phyloP scores from a whole-genome alignment of 2,329 filamentous ascomycete species.

The Cadophora luteo-olivacea region DNA sequence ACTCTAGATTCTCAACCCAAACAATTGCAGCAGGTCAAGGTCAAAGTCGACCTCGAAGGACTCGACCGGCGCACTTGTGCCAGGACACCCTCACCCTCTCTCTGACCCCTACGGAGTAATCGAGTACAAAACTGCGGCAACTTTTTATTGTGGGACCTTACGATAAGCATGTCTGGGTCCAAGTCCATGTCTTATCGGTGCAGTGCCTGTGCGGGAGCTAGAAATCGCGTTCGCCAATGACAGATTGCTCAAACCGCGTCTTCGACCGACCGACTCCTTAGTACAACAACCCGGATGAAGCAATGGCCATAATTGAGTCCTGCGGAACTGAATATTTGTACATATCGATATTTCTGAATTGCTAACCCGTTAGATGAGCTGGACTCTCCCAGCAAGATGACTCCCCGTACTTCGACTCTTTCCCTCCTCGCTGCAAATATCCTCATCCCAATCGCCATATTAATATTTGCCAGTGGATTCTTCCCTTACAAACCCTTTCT shows the following conservation, averaged over 20 bases:
- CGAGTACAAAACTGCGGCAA: neutral
- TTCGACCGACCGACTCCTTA: constrained; percentile 5
- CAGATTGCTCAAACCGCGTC: constrained; percentile 30
- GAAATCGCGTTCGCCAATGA: constrained; percentile 28
- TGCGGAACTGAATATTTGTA: neutral
- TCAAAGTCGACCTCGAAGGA: too few relatives aligned
- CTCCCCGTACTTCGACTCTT: constrained; percentile 33
- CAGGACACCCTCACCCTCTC: too few relatives aligned
- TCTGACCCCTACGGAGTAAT: too few relatives aligned
- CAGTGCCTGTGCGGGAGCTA: neutral
- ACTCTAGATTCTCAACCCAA: neutral
- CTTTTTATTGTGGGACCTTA: constrained; percentile 13
- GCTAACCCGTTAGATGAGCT: constrained; percentile 24
- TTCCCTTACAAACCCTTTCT: constrained; percentile 98
- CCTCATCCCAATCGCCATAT: constrained; percentile 75
- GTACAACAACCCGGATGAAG: neutral
- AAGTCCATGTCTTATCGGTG: constrained; percentile 12
- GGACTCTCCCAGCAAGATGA: constrained; percentile 35
- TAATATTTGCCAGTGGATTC: constrained; percentile 87
- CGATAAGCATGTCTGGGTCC: constrained; percentile 20
- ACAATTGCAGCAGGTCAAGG: neutral
- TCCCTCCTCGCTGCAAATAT: constrained; percentile 73
- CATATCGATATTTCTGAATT: neutral
- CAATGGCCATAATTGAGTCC: constrained; percentile 33
- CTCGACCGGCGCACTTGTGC: too few relatives aligned